A percentile compares a stretch with the other conserved stretches of the same genome.
Conservation (phyloP, 129 eudicot genomes). For the Glebionis coronaria region DNA sequence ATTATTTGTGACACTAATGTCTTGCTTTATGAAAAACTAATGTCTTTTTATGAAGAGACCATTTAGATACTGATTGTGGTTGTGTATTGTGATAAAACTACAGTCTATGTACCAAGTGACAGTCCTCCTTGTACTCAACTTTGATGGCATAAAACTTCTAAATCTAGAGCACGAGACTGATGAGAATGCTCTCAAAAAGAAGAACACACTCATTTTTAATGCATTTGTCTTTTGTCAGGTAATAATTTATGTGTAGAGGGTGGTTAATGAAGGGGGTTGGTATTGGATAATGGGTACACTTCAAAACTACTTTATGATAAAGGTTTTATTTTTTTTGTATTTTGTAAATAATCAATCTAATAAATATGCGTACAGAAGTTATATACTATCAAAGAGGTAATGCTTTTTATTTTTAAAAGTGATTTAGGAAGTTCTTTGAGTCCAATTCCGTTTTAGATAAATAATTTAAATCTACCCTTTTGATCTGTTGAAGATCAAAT, state of each 20-base stretch:
- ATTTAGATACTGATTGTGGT: not conserved
- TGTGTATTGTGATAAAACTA: conserved; percentile 11
- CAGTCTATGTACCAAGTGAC: conserved; percentile 87
- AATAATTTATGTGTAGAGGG: conserved; percentile 17
- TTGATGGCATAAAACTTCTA: conserved; percentile 55
- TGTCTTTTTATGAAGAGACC: not conserved
- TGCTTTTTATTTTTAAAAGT: not conserved
- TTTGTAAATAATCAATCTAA: not conserved
- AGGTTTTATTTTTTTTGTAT: not conserved
- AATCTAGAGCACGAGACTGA: conserved; percentile 39
- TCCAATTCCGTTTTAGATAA: not conserved
- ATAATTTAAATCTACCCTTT: not conserved
- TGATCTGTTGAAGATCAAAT: not conserved
- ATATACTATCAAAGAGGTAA: not conserved
- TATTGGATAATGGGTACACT: not conserved
- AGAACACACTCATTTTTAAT: conserved; percentile 82
- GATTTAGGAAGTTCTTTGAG: not conserved
- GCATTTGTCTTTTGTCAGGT: conserved; percentile 96
- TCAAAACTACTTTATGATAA: not conserved
- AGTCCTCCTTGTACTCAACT: conserved; percentile 69
- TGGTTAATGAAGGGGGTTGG: conserved; percentile 5
- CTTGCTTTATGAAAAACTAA: not conserved
- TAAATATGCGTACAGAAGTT: not conserved
- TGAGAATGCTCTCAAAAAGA: conserved; percentile 54
- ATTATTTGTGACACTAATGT: not conserved